Evolutionary conservation across 345 rosid species (phyloP).

Genomic region (Pistacia vera): DNA sequence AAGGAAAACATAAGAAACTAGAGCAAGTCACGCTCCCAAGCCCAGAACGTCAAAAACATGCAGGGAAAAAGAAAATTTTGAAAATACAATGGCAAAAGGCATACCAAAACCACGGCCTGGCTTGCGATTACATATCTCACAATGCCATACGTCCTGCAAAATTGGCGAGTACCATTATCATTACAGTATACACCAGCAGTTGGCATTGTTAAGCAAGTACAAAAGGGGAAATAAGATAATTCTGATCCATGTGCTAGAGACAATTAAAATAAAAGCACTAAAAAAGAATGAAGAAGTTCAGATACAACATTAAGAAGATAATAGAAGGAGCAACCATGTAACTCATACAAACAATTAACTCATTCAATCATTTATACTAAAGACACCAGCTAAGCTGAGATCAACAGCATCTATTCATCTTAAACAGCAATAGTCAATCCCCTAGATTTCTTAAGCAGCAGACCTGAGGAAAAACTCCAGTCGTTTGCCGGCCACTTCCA

Average conservation of each 20-base stretch:
- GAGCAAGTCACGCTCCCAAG: background rate
- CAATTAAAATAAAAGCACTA: background rate
- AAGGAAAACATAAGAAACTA: conserved; percentile 9
- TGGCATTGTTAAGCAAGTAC: background rate
- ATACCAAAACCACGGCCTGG: conserved; percentile 99
- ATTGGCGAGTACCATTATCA: conserved; percentile 16
- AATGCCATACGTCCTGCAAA: conserved; percentile 97
- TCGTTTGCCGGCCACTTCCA: conserved; percentile 94
- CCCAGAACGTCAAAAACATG: background rate
- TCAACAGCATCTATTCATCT: background rate
- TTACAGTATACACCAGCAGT: conserved; percentile 5
- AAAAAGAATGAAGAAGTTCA: conserved; percentile 5
- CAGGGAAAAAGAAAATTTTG: background rate
- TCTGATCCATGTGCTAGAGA: background rate
- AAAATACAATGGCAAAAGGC: conserved; percentile 19
- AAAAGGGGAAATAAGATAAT: background rate
- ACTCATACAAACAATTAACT: conserved; percentile 14
- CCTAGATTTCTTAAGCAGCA: conserved; percentile 27
- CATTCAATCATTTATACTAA: background rate
- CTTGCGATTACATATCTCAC: conserved; percentile 95
- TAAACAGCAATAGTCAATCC: background rate
- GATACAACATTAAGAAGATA: background rate
- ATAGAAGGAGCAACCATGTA: background rate
- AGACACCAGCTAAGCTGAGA: background rate
- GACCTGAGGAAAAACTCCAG: conserved; percentile 98